phyloP scores from a whole-genome alignment of 345 rosid genomes.

The Reutealis trisperma region DNA sequence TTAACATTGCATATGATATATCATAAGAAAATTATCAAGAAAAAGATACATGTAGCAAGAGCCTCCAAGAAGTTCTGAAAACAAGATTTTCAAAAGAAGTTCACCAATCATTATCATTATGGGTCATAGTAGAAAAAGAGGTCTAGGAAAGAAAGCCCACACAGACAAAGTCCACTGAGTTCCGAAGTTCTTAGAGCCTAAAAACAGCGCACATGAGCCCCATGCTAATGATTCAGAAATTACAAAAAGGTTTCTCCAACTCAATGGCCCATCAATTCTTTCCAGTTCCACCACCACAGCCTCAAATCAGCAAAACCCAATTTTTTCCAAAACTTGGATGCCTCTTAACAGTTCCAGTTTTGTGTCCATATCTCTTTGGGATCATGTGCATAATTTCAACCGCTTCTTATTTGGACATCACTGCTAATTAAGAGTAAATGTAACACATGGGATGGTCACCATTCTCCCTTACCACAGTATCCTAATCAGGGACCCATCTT shows the following conservation, averaged over 20 bases:
- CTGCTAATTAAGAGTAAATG: constrained; percentile 14
- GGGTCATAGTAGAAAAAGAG: not conserved
- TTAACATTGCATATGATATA: not conserved
- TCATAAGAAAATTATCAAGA: not conserved
- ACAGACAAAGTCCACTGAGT: constrained; percentile 6
- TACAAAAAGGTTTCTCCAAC: constrained; percentile 6
- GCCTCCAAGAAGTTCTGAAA: constrained; percentile 3
- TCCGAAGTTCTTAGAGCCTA: constrained; percentile 9
- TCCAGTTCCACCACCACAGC: constrained; percentile 5
- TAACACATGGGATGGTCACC: constrained; percentile 45
- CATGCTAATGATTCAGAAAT: constrained; percentile 11
- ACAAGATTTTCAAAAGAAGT: not conserved
- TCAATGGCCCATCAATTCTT: constrained; percentile 8
- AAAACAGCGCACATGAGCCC: constrained; percentile 19
- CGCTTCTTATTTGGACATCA: constrained; percentile 18
- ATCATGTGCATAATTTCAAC: constrained; percentile 7
- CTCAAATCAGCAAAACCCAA: constrained; percentile 1
- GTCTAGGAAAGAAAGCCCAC: constrained; percentile 15
- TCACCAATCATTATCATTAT: constrained; percentile 7
- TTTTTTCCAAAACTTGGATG: constrained; percentile 11
- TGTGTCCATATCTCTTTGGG: constrained; percentile 22
- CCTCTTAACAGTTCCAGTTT: not conserved
- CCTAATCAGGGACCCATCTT: constrained; percentile 38
- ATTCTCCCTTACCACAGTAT: constrained; percentile 28
- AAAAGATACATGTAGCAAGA: not conserved